These are phyloP conservation scores for Rhizopus microsporus DNA, from an alignment of 371 early-diverging fungal species.

Conservation along the genomic window DNA sequence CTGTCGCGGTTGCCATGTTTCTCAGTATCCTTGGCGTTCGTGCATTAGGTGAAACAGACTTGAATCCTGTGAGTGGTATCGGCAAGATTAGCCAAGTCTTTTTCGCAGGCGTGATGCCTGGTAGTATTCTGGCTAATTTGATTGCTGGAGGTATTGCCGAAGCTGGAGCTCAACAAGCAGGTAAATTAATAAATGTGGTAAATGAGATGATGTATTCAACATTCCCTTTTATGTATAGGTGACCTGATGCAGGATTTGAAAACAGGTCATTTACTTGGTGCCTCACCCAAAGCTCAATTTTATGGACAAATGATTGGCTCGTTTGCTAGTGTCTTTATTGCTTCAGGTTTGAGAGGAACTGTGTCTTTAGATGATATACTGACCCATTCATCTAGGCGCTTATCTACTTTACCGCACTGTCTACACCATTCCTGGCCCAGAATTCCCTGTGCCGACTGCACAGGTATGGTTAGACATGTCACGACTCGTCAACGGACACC, in stretches of 20 bases:
- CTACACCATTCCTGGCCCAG: constrained; percentile 72
- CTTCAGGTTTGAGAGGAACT: constrained; percentile 28
- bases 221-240: constrained; percentile 25
- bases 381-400: constrained; percentile 34
- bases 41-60: constrained; percentile 80
- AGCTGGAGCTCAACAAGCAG: constrained; percentile 71
- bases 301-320: constrained; percentile 84
- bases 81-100: constrained; percentile 85
- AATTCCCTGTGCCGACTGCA: constrained; percentile 78
- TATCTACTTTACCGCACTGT: constrained; percentile 72
- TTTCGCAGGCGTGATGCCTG: constrained; percentile 75
- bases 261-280: constrained; percentile 81
- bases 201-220: constrained; percentile 22
- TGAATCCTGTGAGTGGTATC: constrained; percentile 83
- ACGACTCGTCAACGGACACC: constrained; percentile 76
- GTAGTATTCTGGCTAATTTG: constrained; percentile 75
- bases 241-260: constrained; percentile 91
- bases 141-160: constrained; percentile 88
- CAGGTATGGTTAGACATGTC: constrained; percentile 85
- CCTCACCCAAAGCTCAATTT: constrained; percentile 86
- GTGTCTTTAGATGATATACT: not conserved
- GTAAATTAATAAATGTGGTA: constrained; percentile 12
- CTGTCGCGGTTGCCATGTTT: constrained; percentile 61
- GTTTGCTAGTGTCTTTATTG: constrained; percentile 56
- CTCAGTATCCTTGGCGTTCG: constrained; percentile 68